Evolutionary conservation across 441 rosid species (phyloP), one percentile per base, ranked within the genome.

Genomic region (Capsella rubella): DNA sequence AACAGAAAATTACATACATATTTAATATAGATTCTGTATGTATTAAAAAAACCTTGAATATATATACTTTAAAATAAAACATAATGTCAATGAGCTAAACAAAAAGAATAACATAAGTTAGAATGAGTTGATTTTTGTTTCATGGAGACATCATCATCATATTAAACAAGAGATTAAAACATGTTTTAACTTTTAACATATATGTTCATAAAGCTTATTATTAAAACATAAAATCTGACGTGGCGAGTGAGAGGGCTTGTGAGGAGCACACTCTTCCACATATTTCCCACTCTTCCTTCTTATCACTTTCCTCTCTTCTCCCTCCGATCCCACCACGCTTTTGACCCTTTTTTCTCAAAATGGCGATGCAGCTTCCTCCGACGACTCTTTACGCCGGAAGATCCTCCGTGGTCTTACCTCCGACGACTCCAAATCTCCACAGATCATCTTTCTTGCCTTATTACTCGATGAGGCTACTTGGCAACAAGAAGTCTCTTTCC

Each of bases 261-360:
- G 73, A 59, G 73, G 42, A 68, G 27, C 73, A 67, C 73, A 60
- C 69, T 45, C 69, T 49, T 70, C 76, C 75, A 76, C 75, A 55
- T 76, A 31, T 60, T 47, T 34, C 29, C 54, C 46, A 14, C 37
- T 55, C 55, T 67, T 57, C 62, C 58, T 55, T 58, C 63, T 76
- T 67, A 76, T 71, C 72, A 76, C 67, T 14, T 47, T 64, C 37
- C 7, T 49, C 61, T 14, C 29, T 56, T n/a, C 35, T 66, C 32
- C 32, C 53, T 25, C 45, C 64, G 60, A 69, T 63, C 79, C 21
- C 56, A 47, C 67, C 54, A 49, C 53, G 4, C 62, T 29, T 21
- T 21, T 60, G 34, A 64, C 9, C 13, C 14, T 40, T 15, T 5
- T 43, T 45, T 45, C 49, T 45, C 49, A 14, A 12, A n/a, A 77